A percentile compares a stretch with the other conserved stretches of the same genome.
Evolutionary conservation across 805 yeast genomes (phyloP).

Genomic region (Priceomyces melissophilus): DNA sequence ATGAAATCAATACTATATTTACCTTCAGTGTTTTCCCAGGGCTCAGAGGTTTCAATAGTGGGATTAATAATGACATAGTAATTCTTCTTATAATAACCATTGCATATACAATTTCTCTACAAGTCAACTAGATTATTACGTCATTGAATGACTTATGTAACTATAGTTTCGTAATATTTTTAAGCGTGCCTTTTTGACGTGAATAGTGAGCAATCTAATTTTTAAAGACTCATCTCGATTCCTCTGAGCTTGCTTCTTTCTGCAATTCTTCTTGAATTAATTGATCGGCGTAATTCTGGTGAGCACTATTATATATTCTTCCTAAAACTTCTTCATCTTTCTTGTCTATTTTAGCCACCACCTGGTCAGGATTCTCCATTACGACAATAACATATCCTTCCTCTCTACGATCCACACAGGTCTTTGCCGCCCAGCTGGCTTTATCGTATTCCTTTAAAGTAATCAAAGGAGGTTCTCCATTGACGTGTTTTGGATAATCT

Average conservation of each 20-base stretch:
- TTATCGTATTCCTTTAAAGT: slow-evolving; percentile 44
- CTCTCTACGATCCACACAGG: slow-evolving; percentile 44
- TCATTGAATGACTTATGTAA: too few relatives aligned
- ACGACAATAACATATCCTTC: slow-evolving; percentile 41
- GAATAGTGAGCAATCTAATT: too few relatives aligned
- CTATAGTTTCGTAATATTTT: too few relatives aligned
- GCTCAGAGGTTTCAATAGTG: too few relatives aligned
- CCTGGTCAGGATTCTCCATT: slow-evolving; percentile 40
- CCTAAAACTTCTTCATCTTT: slow-evolving; percentile 39
- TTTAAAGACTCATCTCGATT: too few relatives aligned
- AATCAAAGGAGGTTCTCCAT: slow-evolving; percentile 48
- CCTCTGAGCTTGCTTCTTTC: not conserved
- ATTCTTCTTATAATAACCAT: too few relatives aligned
- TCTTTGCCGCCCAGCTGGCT: slow-evolving; percentile 50
- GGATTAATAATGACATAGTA: too few relatives aligned
- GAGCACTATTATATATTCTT: slow-evolving; percentile 46
- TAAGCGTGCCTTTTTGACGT: too few relatives aligned
- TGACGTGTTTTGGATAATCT: slow-evolving; percentile 39
- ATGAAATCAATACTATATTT: not conserved
- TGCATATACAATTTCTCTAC: too few relatives aligned
- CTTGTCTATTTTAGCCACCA: slow-evolving; percentile 41
- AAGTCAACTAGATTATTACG: too few relatives aligned
- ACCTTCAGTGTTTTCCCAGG: too few relatives aligned
- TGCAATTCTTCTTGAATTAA: slow-evolving; percentile 1
- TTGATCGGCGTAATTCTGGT: slow-evolving; percentile 21